phyloP scores from a whole-genome alignment of 202 grass and related monocot genomes.

The Cymbopogon flexuosus region DNA sequence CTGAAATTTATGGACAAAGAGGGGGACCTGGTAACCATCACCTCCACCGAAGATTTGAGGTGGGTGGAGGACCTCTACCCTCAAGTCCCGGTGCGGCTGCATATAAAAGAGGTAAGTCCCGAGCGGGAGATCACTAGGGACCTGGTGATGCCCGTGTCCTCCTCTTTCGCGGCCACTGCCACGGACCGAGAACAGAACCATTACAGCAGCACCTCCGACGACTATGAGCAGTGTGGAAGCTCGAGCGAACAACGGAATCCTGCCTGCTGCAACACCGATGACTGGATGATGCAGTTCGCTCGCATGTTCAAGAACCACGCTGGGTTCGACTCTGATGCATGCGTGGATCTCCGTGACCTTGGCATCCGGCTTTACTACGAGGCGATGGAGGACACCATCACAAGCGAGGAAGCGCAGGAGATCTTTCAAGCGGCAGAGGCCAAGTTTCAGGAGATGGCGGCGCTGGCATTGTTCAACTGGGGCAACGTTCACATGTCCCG shows the following conservation, averaged over 20 bases:
- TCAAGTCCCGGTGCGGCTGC: conserved; percentile 48
- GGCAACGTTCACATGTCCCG: conserved; percentile 79
- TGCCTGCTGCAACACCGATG: conserved; percentile 16
- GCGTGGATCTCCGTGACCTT: conserved; percentile 60
- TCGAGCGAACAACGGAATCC: conserved; percentile 16
- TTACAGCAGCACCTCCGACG: conserved; percentile 8
- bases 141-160: conserved; percentile 28
- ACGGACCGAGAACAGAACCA: conserved; percentile 22
- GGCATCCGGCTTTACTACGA: conserved; percentile 66
- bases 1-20: conserved; percentile 86
- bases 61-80: conserved; percentile 58
- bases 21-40: conserved; percentile 78
- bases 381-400: conserved; percentile 77
- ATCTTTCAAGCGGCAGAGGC: conserved; percentile 68
- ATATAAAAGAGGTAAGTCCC: conserved; percentile 58
- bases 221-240: conserved; percentile 35
- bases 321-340: conserved; percentile 66
- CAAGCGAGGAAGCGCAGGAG: conserved; percentile 77
- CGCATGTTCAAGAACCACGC: conserved; percentile 70
- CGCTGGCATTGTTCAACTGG: conserved; percentile 72
- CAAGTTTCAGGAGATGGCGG: conserved; percentile 86
- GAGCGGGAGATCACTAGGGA: conserved; percentile 50
- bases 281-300: conserved; percentile 80
- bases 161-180: not conserved
- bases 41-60: conserved; percentile 62